Evolutionary conservation across 768 basidiomycete species (phyloP), one percentile per base, ranked within the genome.

Genomic region (Suillus placidus): DNA sequence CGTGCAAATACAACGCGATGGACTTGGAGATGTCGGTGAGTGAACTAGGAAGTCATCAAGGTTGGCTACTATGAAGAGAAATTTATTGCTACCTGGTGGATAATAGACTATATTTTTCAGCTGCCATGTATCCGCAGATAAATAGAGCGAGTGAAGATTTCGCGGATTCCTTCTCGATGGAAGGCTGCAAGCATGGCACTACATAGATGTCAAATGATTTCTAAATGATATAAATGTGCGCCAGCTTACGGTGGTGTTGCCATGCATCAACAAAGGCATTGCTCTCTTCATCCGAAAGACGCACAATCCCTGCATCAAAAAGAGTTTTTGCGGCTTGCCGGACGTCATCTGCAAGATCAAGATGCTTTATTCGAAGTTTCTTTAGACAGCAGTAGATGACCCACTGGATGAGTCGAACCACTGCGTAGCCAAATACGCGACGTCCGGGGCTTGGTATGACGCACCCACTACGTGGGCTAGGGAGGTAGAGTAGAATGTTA

Each of bases 21-120:
- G 95, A 97, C 71, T 90, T 90, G 1, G 96, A 89, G 61, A 95
- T 88, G 68, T 96, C 92, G 30, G 87, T 90, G 23, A 99, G 83
- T 1, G 88, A 83, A 64, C 95, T 97, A 69, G 7, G 51, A 56
- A 51, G 35, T 13, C 58, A 64, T 65, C 61, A 58, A 66, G 64
- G 16, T 35, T 37, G 18, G 37, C 32, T 47, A 5, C 16, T 56
- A 60, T 26, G 42, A 26, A 30, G 42, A 23, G 42, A 40, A 20
- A 1, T 0, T 40, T 16, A 14, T 60, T 40, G 68, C 80, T 72
- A 95, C 96, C 82, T 86, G 1, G 88, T 83, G 9, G 91, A 87
- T 34, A 98, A 81, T 2, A 94, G 77, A 65, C 84, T 88, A 71
- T 92, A 92, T 70, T 91, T 91, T 71, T 93, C 91, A 35, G 88